Conservation (phyloP, 2,329 filamentous ascomycete genomes). For the Cladosporium phlei region DNA sequence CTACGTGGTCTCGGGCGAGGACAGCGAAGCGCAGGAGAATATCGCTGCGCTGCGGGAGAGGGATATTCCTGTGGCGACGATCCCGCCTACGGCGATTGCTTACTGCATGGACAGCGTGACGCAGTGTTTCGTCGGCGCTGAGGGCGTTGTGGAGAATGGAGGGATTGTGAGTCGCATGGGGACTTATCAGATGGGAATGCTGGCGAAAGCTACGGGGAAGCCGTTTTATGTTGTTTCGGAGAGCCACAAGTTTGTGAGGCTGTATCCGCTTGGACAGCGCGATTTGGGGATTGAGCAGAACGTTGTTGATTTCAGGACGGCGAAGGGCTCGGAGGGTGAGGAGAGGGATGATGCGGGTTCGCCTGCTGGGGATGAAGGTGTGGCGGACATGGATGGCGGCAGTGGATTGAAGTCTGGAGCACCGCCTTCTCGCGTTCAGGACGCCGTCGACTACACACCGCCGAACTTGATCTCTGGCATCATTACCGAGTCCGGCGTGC, state of each 20-base stretch:
- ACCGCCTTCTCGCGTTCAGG: conserved; percentile 25
- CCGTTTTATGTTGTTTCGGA: conserved; percentile 90
- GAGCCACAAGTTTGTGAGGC: conserved; percentile 91
- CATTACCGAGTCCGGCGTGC: conserved; percentile 70
- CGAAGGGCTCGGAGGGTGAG: conserved; percentile 29
- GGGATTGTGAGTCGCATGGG: conserved; percentile 87
- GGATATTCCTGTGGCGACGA: conserved; percentile 77
- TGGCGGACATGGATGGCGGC: conserved; percentile 27
- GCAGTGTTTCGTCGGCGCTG: conserved; percentile 61
- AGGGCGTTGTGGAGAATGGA: conserved; percentile 90
- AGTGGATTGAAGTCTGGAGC: conserved; percentile 7
- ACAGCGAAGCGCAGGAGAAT: conserved; percentile 64
- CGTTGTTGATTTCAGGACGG: conserved; percentile 66
- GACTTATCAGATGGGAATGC: conserved; percentile 75
- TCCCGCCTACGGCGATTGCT: conserved; percentile 69
- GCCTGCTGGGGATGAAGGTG: conserved; percentile 22
- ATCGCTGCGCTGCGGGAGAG: conserved; percentile 65
- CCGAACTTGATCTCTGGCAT: conserved; percentile 66
- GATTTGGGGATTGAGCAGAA: conserved; percentile 76
- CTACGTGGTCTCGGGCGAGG: conserved; percentile 50
- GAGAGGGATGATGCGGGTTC: neutral
- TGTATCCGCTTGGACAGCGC: conserved; percentile 76
- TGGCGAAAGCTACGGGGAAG: conserved; percentile 68
- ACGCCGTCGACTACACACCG: conserved; percentile 62
- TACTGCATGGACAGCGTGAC: conserved; percentile 74